These are phyloP conservation scores for Gossypium lobatum DNA, from an alignment of 441 rosid species.

Conservation along the genomic window DNA sequence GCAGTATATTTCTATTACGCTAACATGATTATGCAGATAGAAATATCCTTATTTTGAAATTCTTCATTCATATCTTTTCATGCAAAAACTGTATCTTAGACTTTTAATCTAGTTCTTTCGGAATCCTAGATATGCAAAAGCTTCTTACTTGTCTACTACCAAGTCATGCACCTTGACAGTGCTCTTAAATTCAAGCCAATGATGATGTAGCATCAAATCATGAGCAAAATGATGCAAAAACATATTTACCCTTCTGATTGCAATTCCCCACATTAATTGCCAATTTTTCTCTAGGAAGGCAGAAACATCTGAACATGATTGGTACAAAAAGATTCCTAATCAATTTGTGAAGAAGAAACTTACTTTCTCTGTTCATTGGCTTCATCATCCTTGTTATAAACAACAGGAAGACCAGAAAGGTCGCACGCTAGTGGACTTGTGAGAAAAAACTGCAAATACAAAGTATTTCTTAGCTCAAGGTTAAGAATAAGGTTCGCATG, in stretches of 20 bases:
- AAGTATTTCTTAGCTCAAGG: constrained; percentile 11
- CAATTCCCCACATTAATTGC: neutral
- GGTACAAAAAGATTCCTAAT: neutral
- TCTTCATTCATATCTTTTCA: neutral
- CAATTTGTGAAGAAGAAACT: constrained; percentile 15
- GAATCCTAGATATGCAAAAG: neutral
- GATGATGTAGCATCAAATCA: neutral
- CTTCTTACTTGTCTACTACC: neutral
- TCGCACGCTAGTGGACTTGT: constrained; percentile 49
- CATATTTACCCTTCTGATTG: neutral
- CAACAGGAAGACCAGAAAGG: constrained; percentile 51
- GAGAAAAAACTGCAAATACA: constrained; percentile 44
- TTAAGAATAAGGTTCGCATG: neutral
- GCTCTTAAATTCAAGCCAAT: neutral
- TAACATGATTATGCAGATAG: constrained; percentile 1
- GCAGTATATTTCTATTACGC: neutral
- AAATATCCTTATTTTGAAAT: neutral
- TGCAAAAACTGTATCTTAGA: neutral
- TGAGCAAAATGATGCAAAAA: neutral
- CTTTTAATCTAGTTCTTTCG: neutral
- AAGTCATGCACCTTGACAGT: neutral
- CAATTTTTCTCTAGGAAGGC: neutral
- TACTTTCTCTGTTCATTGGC: constrained; percentile 38
- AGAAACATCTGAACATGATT: neutral
- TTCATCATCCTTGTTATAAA: constrained; percentile 39